Percentiles rank a stretch among this genome's conserved stretches.
Conservation (phyloP, 2,329 filamentous ascomycete genomes). For the Colletotrichum tabaci region DNA sequence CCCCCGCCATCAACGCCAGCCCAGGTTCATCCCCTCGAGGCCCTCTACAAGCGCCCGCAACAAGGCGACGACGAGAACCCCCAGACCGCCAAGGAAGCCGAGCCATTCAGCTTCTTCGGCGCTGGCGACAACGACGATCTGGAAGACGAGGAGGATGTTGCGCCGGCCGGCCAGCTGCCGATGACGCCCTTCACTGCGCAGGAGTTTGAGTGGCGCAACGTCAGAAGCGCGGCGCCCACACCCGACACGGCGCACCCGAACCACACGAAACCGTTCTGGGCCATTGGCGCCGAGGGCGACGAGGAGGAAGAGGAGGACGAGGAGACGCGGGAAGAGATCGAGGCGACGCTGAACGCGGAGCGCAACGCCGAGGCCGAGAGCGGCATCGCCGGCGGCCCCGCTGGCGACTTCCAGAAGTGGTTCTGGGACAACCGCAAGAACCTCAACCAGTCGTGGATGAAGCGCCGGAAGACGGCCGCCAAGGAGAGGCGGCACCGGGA, state of each 20-base stretch:
- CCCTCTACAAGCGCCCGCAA: constrained; percentile 85
- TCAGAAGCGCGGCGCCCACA: constrained; percentile 93
- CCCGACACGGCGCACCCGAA: constrained; percentile 90
- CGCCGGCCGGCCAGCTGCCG: constrained; percentile 63
- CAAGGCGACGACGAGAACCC: constrained; percentile 54
- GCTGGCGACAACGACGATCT: constrained; percentile 63
- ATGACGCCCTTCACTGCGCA: constrained; percentile 87
- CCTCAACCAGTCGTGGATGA: constrained; percentile 77
- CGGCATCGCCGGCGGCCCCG: constrained; percentile 38
- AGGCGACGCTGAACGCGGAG: constrained; percentile 48
- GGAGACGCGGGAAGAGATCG: constrained; percentile 50
- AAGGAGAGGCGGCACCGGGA: constrained; percentile 79
- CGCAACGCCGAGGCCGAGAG: constrained; percentile 45
- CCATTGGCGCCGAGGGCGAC: constrained; percentile 61
- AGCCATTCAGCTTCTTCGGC: constrained; percentile 78
- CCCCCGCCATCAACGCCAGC: constrained; percentile 62
- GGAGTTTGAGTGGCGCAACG: constrained; percentile 80
- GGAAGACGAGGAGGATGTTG: constrained; percentile 47
- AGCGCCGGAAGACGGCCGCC: constrained; percentile 71
- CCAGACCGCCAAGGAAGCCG: constrained; percentile 11
- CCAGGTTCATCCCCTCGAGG: constrained; percentile 88
- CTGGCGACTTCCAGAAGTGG: constrained; percentile 73
- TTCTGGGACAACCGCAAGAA: constrained; percentile 79
- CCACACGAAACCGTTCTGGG: constrained; percentile 73
- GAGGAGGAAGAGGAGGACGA: constrained; percentile 59